Evolutionary conservation across 176 grass and related monocot genomes (phyloP).

Genomic region (Eleusine indica): DNA sequence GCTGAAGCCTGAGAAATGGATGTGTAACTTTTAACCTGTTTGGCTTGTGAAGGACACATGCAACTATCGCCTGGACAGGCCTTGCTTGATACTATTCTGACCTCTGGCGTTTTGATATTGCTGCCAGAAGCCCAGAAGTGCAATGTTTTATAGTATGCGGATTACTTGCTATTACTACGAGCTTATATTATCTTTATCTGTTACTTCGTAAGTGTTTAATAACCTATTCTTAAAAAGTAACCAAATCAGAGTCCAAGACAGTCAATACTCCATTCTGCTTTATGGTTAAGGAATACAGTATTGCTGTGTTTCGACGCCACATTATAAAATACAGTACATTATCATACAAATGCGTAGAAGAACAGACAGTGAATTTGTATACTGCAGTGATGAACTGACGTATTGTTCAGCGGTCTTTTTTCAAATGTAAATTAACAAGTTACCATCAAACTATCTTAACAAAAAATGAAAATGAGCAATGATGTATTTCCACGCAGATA

Average conservation of each 20-base stretch:
- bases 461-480: conserved; percentile 19
- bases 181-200: neutral
- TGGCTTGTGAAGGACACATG: neutral
- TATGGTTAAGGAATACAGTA: neutral
- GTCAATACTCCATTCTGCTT: too few species aligned
- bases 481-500: neutral
- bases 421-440: conserved; percentile 23
- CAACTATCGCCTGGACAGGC: neutral
- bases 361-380: neutral
- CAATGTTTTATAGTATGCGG: neutral
- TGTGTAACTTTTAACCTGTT: neutral
- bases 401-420: conserved; percentile 30
- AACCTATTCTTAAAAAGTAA: neutral
- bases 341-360: neutral
- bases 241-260: neutral
- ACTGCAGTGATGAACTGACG: neutral
- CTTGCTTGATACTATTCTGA: neutral
- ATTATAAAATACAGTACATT: neutral
- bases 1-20: conserved; percentile 28
- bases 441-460: neutral
- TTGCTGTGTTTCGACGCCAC: neutral
- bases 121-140: neutral
- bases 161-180: neutral
- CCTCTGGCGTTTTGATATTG: conserved; percentile 11
- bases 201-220: neutral